Evolutionary conservation across 1,284 basidiomycete genomes (phyloP).

Genomic region (Phellopilus nigrolimitatus): DNA sequence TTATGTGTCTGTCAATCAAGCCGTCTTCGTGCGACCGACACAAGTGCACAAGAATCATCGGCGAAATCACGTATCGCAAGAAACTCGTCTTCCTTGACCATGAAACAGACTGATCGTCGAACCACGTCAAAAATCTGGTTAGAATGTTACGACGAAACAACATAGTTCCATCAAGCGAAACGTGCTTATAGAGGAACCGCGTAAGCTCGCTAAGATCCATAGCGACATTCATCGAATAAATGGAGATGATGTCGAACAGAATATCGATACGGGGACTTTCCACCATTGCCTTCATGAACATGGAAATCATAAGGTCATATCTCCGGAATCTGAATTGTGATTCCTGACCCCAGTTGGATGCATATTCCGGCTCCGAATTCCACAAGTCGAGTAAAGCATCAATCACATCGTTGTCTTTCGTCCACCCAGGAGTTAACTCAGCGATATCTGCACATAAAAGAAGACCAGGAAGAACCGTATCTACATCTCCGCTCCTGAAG

Average conservation of each 20-base stretch:
- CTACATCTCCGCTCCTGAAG: conserved; percentile 51
- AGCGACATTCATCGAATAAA: conserved; percentile 79
- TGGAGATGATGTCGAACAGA: conserved; percentile 82
- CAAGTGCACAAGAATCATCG: conserved; percentile 80
- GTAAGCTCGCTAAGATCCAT: conserved; percentile 82
- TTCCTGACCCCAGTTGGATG: conserved; percentile 36
- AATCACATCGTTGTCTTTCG: conserved; percentile 64
- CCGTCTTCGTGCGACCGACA: conserved; percentile 47
- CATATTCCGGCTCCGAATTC: conserved; percentile 45
- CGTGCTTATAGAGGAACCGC: conserved; percentile 85
- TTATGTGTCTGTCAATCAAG: conserved; percentile 67
- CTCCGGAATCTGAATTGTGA: conserved; percentile 55
- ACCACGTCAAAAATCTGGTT: conserved; percentile 82
- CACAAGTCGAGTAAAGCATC: conserved; percentile 71
- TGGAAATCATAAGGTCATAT: conserved; percentile 65
- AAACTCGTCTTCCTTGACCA: conserved; percentile 85
- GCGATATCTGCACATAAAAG: conserved; percentile 77
- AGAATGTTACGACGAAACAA: conserved; percentile 81
- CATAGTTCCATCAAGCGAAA: conserved; percentile 62
- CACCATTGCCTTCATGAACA: conserved; percentile 73
- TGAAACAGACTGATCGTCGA: conserved; percentile 62
- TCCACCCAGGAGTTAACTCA: conserved; percentile 65
- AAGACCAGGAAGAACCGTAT: conserved; percentile 62
- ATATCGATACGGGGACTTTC: conserved; percentile 76
- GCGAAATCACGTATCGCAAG: conserved; percentile 86